Conservation (phyloP, 306 rosid species). For the Vigna reflexopilosa region DNA sequence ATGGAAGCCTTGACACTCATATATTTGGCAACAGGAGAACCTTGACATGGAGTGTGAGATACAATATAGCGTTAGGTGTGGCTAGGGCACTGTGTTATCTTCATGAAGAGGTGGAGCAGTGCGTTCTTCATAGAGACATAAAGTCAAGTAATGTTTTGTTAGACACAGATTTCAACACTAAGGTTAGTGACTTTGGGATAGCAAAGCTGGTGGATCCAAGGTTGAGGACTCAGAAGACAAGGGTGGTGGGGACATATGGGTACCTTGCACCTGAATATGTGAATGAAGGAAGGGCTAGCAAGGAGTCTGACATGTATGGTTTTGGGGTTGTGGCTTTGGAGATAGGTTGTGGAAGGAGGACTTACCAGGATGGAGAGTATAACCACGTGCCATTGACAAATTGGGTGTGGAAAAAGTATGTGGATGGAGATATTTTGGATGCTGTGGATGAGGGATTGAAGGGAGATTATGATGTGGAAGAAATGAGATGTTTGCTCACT, state of each 20-base stretch:
- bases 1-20: slow-evolving; percentile 57
- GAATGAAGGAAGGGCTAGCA: slow-evolving; percentile 31
- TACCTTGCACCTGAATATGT: slow-evolving; percentile 55
- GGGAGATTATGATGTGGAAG: background rate
- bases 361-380: slow-evolving; percentile 33
- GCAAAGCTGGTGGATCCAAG: slow-evolving; percentile 56
- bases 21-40: slow-evolving; percentile 42
- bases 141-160: slow-evolving; percentile 57
- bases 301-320: slow-evolving; percentile 49
- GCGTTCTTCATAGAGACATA: slow-evolving; percentile 59
- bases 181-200: slow-evolving; percentile 61
- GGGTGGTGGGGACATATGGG: slow-evolving; percentile 52
- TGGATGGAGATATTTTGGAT: slow-evolving; percentile 38
- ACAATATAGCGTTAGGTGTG: slow-evolving; percentile 48
- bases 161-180: slow-evolving; percentile 53
- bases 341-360: slow-evolving; percentile 58
- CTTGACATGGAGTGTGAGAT: slow-evolving; percentile 47
- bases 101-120: slow-evolving; percentile 58
- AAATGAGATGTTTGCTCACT: slow-evolving; percentile 46
- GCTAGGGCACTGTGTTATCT: slow-evolving; percentile 58
- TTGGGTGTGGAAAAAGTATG: slow-evolving; percentile 45
- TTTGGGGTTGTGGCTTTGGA: slow-evolving; percentile 68
- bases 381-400: slow-evolving; percentile 21
- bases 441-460: slow-evolving; percentile 47
- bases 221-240: slow-evolving; percentile 43